Evolutionary conservation across 163 green algal genomes (phyloP).

Genomic region (Trebouxia gelatinosa): DNA sequence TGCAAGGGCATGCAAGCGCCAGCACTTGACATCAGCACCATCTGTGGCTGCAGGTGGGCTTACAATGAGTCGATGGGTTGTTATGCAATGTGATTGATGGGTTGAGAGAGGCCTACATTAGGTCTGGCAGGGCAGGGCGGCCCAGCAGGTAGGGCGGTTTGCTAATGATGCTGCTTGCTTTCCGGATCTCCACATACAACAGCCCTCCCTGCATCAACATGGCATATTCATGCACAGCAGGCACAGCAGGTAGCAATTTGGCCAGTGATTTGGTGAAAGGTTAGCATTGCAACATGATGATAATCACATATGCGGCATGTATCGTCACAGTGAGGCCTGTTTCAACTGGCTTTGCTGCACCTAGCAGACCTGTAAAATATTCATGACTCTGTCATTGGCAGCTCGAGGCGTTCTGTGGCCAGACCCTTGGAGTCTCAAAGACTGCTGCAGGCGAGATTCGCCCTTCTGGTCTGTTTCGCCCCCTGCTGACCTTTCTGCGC

Average conservation of each 20-base stretch:
- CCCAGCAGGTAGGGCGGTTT: slow-evolving; percentile 23
- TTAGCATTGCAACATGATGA: neutral
- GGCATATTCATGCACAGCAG: neutral
- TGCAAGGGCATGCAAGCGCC: too few species aligned
- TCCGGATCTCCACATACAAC: slow-evolving; percentile 21
- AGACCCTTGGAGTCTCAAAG: neutral
- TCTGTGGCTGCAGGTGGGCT: too few species aligned
- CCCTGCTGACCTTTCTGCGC: neutral
- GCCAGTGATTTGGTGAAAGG: neutral
- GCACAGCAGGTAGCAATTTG: neutral
- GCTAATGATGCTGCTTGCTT: slow-evolving; percentile 4
- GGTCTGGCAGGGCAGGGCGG: slow-evolving; percentile 5
- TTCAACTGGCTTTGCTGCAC: too few species aligned
- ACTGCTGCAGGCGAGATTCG: slow-evolving; percentile 14
- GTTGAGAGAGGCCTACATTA: slow-evolving; percentile 5
- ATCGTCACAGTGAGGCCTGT: neutral
- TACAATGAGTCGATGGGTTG: too few species aligned
- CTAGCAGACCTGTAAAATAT: slow-evolving; percentile 14
- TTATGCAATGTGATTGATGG: too few species aligned
- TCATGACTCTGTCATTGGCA: slow-evolving; percentile 13
- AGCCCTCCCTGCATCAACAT: slow-evolving; percentile 14
- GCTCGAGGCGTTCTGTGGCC: neutral
- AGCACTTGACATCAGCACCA: too few species aligned
- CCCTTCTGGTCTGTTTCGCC: slow-evolving; percentile 10
- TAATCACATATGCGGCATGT: neutral